Conservation (phyloP, 768 basidiomycete species). For the Cystoderma amianthinum region DNA sequence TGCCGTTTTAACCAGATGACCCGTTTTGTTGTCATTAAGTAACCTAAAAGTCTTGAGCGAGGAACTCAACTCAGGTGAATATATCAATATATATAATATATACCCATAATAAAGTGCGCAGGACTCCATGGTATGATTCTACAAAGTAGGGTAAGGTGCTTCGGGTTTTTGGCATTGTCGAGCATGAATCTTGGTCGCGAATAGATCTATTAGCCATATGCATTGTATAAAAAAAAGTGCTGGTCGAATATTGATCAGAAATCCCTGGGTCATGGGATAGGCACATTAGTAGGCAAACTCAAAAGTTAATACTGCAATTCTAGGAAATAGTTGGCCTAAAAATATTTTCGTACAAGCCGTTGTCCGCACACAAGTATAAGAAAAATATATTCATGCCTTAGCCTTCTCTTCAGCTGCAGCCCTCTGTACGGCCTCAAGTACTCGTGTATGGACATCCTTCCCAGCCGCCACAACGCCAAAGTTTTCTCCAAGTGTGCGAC, state of each 20-base stretch:
- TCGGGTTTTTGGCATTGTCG: no score
- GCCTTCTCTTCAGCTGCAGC: conserved; percentile 32
- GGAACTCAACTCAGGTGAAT: not conserved
- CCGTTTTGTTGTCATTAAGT: not conserved
- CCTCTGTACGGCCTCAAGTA: conserved; percentile 69
- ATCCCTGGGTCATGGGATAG: not conserved
- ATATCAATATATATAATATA: not conserved
- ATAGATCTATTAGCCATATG: not conserved
- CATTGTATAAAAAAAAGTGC: not conserved
- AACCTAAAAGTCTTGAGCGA: not conserved
- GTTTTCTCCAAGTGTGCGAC: conserved; percentile 81
- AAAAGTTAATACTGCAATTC: not conserved
- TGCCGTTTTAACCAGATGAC: not conserved
- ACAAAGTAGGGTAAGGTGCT: no score
- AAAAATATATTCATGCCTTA: conserved; percentile 13
- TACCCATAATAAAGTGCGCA: no score
- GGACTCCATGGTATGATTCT: no score
- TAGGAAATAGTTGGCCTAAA: not conserved
- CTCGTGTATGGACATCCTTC: conserved; percentile 57
- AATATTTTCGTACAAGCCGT: no score
- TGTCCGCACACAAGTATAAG: not conserved
- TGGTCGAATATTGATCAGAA: not conserved
- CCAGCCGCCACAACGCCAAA: conserved; percentile 83
- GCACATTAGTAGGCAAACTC: not conserved
- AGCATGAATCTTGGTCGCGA: no score